Conservation (phyloP, 2,329 filamentous ascomycete genomes). For the Laburnicola sp. region DNA sequence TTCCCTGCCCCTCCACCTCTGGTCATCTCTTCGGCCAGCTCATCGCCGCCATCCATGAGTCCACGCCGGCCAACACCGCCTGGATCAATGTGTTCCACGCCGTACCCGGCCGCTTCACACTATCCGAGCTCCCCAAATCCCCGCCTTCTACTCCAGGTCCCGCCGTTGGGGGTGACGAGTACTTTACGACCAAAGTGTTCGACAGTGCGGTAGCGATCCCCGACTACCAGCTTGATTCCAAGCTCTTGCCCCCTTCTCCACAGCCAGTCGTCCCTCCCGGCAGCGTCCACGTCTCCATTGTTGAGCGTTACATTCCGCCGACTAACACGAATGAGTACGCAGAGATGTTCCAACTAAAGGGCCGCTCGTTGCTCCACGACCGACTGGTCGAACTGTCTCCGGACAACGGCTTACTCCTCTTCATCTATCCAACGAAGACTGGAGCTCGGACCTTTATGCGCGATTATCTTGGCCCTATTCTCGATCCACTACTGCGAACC, state of each 20-base stretch:
- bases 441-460: constrained; percentile 62
- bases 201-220: constrained; percentile 63
- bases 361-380: constrained; percentile 61
- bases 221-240: constrained; percentile 60
- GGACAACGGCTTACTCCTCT: constrained; percentile 60
- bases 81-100: constrained; percentile 69
- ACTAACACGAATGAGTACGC: constrained; percentile 61
- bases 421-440: constrained; percentile 64
- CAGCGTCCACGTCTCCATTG: constrained; percentile 62
- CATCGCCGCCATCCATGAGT: constrained; percentile 59
- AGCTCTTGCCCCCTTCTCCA: constrained; percentile 55
- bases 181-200: constrained; percentile 65
- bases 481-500: constrained; percentile 63
- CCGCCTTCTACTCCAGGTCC: constrained; percentile 62
- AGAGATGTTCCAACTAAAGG: constrained; percentile 59
- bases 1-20: constrained; percentile 57
- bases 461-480: constrained; percentile 62
- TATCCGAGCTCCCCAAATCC: constrained; percentile 65
- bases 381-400: constrained; percentile 63
- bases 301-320: constrained; percentile 69
- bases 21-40: constrained; percentile 59
- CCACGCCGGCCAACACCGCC: constrained; percentile 55
- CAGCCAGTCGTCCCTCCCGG: constrained; percentile 62
- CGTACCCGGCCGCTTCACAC: constrained; percentile 63
- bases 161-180: constrained; percentile 58